Base-by-base conservation (phyloP, 2,329 filamentous ascomycete species). In the Shiraia sp. region DNA sequence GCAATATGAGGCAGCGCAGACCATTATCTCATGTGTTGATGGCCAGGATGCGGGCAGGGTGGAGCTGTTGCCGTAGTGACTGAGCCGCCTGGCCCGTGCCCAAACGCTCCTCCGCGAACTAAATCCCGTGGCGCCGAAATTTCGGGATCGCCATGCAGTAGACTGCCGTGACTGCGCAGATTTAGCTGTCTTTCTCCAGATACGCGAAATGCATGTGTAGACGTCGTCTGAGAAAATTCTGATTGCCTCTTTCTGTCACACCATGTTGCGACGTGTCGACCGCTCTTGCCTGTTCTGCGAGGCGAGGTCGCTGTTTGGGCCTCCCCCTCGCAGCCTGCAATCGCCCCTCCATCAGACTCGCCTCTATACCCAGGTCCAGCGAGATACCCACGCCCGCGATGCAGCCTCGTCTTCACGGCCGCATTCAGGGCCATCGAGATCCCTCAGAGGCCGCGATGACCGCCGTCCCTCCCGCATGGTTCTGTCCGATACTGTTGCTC, bases 401-500 rank as follows among this genome's bases (percentile, higher is more conserved):
- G 7, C 33, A 27, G 33, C 17, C 33, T 8, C 32, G 12, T n/a
- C 16, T 23, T 24, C 32, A 23, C 32, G 32, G 17, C 17, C 16
- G 44, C 34, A 33, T 42, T 6, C 42, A 40, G n/a, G 49, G 29
- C 25, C 51, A 14, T 16, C 40, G 42, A 33, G 44, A 43, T 23
- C 47, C 36, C 23, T 39, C 10, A 35, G 43, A 27, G 35, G 51
- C 8, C 53, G 47, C 25, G 52, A 74, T 42, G 72, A 69, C 49
- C 69, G 71, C 17, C 63, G 64, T 30, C 77, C 77, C 1, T 74
- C 77, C 13, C 55, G 62, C 32, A 80, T 80, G 75, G 65, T 70
- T 6, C 69, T 81, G 14, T 79, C 78, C 9, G 67, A 70, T 24
- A 53, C 53, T 1, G 65, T 68, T 32, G 54, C 49, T 13, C 55